A percentile compares a stretch with the other conserved stretches of the same genome.
Conservation (phyloP, 2,329 filamentous ascomycete species). For the Fusarium devonianum region DNA sequence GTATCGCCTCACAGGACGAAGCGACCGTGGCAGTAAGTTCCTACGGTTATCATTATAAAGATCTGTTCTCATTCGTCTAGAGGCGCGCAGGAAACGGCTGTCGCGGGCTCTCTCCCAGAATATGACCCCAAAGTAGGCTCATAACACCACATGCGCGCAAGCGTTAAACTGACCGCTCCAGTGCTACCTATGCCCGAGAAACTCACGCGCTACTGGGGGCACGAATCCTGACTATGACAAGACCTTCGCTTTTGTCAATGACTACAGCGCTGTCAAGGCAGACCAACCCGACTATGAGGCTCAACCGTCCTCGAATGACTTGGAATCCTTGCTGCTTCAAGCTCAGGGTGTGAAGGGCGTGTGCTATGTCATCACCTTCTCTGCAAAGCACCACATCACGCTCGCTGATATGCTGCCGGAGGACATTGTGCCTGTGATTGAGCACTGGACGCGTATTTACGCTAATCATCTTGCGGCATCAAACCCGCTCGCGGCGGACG, state of each 20-base stretch:
- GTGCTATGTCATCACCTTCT: constrained; percentile 97
- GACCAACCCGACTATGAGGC: constrained; percentile 79
- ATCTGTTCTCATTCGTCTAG: constrained; percentile 51
- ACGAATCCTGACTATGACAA: constrained; percentile 83
- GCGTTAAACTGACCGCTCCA: constrained; percentile 46
- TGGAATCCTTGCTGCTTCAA: constrained; percentile 78
- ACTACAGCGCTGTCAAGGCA: constrained; percentile 97
- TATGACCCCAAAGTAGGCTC: constrained; percentile 75
- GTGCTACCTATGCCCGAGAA: constrained; percentile 95
- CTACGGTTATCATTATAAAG: neutral
- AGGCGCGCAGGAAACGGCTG: constrained; percentile 78
- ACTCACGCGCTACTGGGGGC: constrained; percentile 86
- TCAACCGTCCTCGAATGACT: constrained; percentile 57
- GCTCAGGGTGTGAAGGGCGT: constrained; percentile 90
- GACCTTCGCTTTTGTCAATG: constrained; percentile 95
- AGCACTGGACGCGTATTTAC: constrained; percentile 94
- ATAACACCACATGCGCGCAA: constrained; percentile 13
- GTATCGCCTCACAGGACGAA: constrained; percentile 97
- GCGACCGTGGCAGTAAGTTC: constrained; percentile 92
- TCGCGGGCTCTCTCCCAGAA: constrained; percentile 72
- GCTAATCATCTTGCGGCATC: constrained; percentile 77
- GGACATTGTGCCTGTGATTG: constrained; percentile 82
- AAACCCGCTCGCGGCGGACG: constrained; percentile 64
- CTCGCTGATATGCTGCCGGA: constrained; percentile 83
- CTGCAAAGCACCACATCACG: constrained; percentile 86